These are phyloP conservation scores for Acacia concinna DNA, from an alignment of 331 rosid genomes.

Conservation along the genomic window DNA sequence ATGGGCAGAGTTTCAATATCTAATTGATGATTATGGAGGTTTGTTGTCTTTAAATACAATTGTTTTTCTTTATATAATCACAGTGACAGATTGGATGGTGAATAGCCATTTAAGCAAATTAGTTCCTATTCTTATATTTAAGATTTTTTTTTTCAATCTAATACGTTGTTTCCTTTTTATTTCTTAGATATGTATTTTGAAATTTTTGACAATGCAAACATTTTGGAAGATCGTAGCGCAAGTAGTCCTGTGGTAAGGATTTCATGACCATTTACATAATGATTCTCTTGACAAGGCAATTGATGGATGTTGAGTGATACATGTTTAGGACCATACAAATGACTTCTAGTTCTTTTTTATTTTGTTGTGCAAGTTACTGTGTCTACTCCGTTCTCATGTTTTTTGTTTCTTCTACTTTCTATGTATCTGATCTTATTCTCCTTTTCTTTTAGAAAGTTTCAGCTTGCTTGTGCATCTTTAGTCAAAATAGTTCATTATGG, in stretches of 20 bases:
- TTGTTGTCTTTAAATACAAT: constrained; percentile 27
- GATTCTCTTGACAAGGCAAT: background rate
- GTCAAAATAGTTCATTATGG: background rate
- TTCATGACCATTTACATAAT: constrained; percentile 17
- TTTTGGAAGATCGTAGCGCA: constrained; percentile 76
- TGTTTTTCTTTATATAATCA: constrained; percentile 12
- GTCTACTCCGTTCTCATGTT: constrained; percentile 12
- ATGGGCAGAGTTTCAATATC: constrained; percentile 82
- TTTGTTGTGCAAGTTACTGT: constrained; percentile 6
- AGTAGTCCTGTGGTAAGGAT: constrained; percentile 84
- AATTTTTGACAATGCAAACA: constrained; percentile 70
- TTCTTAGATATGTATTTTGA: constrained; percentile 67
- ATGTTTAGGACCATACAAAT: background rate
- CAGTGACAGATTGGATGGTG: constrained; percentile 11
- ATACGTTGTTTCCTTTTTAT: constrained; percentile 29
- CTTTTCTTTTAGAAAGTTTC: background rate
- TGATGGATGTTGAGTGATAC: constrained; percentile 15
- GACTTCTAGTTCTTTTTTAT: background rate
- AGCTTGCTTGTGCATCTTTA: background rate
- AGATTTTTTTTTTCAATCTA: constrained; percentile 26
- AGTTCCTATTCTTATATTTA: constrained; percentile 5
- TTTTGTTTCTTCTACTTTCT: constrained; percentile 4
- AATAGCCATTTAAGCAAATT: constrained; percentile 24
- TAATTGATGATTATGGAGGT: constrained; percentile 85
- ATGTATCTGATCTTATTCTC: background rate